Conservation (phyloP, 495 filamentous ascomycete genomes). For the Penicillium goetzii region DNA sequence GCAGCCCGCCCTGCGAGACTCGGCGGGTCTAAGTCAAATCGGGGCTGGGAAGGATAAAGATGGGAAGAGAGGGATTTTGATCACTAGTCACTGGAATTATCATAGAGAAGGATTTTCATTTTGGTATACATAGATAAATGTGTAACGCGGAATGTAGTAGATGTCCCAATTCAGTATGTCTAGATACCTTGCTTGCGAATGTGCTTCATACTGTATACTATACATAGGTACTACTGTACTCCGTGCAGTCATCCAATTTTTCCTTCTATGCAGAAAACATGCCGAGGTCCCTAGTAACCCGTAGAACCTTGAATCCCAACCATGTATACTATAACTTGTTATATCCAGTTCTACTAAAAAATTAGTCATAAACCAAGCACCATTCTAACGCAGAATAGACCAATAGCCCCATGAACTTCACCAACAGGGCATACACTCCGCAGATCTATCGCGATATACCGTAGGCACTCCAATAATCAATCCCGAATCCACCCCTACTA, state of each 20-base stretch:
- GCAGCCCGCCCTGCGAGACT: not conserved
- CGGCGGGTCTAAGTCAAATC: not conserved
- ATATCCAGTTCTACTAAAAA: too few relatives aligned
- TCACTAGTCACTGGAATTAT: not conserved
- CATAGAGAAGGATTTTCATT: not conserved
- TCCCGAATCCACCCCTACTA: not conserved
- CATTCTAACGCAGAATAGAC: not conserved
- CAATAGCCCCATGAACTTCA: not conserved
- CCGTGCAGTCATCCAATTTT: not conserved
- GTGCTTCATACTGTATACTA: not conserved
- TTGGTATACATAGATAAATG: not conserved
- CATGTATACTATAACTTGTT: too few relatives aligned
- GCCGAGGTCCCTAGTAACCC: not conserved
- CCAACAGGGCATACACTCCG: not conserved
- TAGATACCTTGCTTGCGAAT: not conserved
- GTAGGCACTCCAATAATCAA: not conserved
- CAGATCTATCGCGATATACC: not conserved
- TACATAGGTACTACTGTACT: too few relatives aligned
- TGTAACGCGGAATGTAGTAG: not conserved
- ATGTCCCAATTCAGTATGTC: too few relatives aligned
- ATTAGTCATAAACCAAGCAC: too few relatives aligned
- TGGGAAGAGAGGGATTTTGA: not conserved
- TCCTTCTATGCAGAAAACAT: not conserved
- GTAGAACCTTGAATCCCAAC: too few relatives aligned
- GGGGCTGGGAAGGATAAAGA: too few relatives aligned